phyloP scores from a whole-genome alignment of 2,329 filamentous ascomycete genomes.

The Fusarium protoensiforme region DNA sequence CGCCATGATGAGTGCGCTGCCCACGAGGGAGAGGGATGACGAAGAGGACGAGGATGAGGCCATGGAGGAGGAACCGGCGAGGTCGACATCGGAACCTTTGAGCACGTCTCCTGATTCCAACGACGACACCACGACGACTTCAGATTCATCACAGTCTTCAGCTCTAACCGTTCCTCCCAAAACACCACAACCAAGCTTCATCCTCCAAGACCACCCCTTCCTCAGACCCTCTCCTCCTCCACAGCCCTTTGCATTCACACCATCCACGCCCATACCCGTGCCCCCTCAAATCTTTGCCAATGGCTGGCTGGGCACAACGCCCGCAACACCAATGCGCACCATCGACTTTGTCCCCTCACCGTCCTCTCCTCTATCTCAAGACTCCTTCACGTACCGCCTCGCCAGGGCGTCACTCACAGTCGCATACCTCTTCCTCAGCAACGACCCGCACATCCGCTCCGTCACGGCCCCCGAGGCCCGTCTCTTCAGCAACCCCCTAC shows the following conservation, averaged over 20 bases:
- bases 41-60: not conserved
- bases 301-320: constrained; percentile 35
- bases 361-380: constrained; percentile 14
- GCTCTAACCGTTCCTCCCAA: constrained; percentile 1
- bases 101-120: constrained; percentile 7
- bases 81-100: not conserved
- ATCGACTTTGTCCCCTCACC: not conserved
- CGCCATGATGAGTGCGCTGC: constrained; percentile 14
- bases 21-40: not conserved
- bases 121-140: not conserved
- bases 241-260: constrained; percentile 1
- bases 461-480: constrained; percentile 19
- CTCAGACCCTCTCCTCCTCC: constrained; percentile 4
- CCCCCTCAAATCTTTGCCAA: constrained; percentile 39
- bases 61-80: not conserved
- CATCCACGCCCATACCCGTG: constrained; percentile 18
- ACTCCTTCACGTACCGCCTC: constrained; percentile 38
- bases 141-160: not conserved
- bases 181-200: constrained; percentile 6
- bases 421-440: constrained; percentile 36
- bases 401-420: constrained; percentile 28
- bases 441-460: constrained; percentile 8
- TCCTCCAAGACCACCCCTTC: constrained; percentile 1
- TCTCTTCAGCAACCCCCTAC: constrained; percentile 32
- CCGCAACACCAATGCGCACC: constrained; percentile 16